These are phyloP conservation scores for Castanopsis chinensis DNA, from an alignment of 306 rosid genomes.

Conservation along the genomic window DNA sequence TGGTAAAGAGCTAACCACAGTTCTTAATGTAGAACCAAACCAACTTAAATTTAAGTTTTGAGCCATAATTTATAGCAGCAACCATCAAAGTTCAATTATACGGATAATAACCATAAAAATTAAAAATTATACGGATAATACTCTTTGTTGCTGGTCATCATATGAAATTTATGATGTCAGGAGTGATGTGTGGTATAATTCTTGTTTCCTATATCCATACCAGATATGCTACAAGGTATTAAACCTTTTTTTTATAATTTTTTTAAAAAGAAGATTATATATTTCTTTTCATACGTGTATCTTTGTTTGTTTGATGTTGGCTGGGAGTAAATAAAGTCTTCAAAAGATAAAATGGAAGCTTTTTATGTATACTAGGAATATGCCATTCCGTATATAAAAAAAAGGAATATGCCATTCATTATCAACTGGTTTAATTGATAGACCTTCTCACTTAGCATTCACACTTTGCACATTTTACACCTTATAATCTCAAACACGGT, in stretches of 20 bases:
- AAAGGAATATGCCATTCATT: neutral
- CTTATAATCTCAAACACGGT: neutral
- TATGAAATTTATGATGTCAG: neutral
- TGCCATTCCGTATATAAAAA: neutral
- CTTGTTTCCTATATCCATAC: neutral
- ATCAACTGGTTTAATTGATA: neutral
- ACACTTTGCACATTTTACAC: neutral
- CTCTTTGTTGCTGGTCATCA: neutral
- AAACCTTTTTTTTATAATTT: neutral
- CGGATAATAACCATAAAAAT: too few relatives aligned
- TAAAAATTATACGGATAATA: neutral
- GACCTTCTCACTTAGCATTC: neutral
- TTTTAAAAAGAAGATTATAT: too few relatives aligned
- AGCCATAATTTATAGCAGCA: too few relatives aligned
- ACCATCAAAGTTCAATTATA: too few relatives aligned
- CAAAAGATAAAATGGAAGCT: neutral
- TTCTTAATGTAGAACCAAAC: too few relatives aligned
- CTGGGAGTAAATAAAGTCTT: neutral
- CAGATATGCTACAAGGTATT: neutral
- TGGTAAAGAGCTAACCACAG: too few relatives aligned
- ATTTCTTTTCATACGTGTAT: too few relatives aligned
- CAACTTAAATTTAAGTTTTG: too few relatives aligned
- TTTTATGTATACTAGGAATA: neutral
- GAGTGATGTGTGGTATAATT: neutral
- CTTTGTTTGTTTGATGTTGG: neutral